Base-by-base conservation (phyloP, 345 rosid genomes). In the Clausena lansium region DNA sequence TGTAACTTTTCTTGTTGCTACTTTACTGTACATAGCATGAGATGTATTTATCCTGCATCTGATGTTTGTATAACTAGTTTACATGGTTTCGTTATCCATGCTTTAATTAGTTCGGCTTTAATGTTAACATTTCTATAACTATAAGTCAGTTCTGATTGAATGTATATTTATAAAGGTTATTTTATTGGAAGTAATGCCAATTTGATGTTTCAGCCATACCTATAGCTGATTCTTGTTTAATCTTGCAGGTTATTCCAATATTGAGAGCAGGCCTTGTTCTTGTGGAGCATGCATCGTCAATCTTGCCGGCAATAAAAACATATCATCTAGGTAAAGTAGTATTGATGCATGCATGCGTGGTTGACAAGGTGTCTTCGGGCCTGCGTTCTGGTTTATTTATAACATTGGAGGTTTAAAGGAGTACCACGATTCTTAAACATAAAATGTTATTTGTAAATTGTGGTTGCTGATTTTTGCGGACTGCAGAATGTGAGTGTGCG, bases 211-310 rank as follows among this genome's bases (percentile, higher is more conserved):
- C 67, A 9, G n/a, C 47, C 28, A 35, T 35, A 61, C 70, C n/a
- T 19, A 55, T 17, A 60, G 15, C 65, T 70, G 62, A 76, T 71
- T 60, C 14, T 65, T 68, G 73, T 72, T 78, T 73, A 54, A 47
- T 73, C 77, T 74, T 69, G 74, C 87, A 93, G 99, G 90, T 95
- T 84, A 82, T 92, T 91, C 97, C 98, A 17, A 91, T 95, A 45
- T 80, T 95, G 77, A 90, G 99, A 89, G 98, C 96, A 83, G 97
- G 96, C 79, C 99, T 92, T 81, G 96, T 96, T 78, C 95, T 95
- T 81, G 94, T 88, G 24, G 98, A 95, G 81, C 91, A 93, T 55
- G 97, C 97, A 58, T 83, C 99, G 58, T 84, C 94, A 36, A 88
- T 95, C 80, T 89, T 95, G 80, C 98, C 98, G 0, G 93, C 98